Evolutionary conservation across 1,284 basidiomycete species (phyloP).

Genomic region (Cutaneotrichosporon sp.): DNA sequence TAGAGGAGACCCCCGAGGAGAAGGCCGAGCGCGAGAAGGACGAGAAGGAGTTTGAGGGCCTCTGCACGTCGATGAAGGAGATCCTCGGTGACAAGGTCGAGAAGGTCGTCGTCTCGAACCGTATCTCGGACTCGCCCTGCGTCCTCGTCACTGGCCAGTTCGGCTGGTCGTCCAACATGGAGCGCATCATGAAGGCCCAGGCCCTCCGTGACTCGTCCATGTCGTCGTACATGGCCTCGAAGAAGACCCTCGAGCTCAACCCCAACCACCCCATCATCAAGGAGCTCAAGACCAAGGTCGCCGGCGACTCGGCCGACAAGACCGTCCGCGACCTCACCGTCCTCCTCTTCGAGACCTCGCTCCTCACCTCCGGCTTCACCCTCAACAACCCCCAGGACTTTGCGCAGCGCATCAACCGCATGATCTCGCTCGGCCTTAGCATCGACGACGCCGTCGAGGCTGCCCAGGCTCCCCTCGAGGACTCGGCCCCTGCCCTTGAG

Average conservation of each 20-base stretch:
- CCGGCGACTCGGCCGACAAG: constrained; percentile 97
- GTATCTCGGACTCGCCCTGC: constrained; percentile 92
- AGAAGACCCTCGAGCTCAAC: constrained; percentile 99
- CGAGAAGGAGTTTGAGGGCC: constrained; percentile 76
- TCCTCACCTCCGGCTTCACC: constrained; percentile 89
- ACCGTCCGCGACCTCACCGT: constrained; percentile 94
- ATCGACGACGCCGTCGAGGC: constrained; percentile 54
- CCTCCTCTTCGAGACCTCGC: constrained; percentile 94
- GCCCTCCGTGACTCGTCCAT: constrained; percentile 97
- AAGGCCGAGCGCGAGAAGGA: constrained; percentile 89
- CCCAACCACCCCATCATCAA: constrained; percentile 87
- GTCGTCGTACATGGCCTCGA: constrained; percentile 98
- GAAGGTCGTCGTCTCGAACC: constrained; percentile 98
- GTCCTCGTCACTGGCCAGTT: constrained; percentile 98
- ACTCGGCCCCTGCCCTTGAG: constrained; percentile 46
- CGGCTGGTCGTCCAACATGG: constrained; percentile 99
- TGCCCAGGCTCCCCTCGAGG: constrained; percentile 39
- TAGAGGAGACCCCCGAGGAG: constrained; percentile 98
- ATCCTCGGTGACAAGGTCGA: constrained; percentile 99
- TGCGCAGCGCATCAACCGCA: constrained; percentile 93
- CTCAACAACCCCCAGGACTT: constrained; percentile 94
- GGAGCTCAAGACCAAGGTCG: constrained; percentile 91
- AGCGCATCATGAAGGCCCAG: constrained; percentile 99
- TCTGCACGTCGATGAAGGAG: constrained; percentile 92
- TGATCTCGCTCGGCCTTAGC: constrained; percentile 73